A percentile compares a stretch with the other conserved stretches of the same genome.
phyloP scores from a whole-genome alignment of 1,284 basidiomycete genomes.

The Chiua sp. region DNA sequence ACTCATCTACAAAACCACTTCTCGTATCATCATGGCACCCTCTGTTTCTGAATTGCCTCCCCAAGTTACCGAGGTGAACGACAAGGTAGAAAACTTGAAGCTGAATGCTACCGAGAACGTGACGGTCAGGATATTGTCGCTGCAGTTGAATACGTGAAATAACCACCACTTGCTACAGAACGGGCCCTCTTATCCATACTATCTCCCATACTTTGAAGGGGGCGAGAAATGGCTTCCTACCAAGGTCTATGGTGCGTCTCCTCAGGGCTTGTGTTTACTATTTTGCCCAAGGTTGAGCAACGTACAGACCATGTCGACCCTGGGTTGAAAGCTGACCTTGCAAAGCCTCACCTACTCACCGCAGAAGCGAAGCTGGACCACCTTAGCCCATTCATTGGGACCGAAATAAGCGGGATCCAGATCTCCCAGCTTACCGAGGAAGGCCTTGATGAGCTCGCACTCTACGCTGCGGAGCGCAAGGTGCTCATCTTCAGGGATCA shows the following conservation, averaged over 20 bases:
- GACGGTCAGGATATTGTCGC: slow-evolving; percentile 1
- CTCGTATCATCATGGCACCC: slow-evolving; percentile 12
- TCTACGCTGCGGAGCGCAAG: slow-evolving; percentile 63
- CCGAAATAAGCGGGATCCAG: slow-evolving; percentile 63
- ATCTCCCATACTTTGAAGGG: slow-evolving; percentile 49
- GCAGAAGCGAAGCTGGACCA: slow-evolving; percentile 45
- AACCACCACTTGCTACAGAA: background rate
- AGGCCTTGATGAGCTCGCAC: slow-evolving; percentile 66
- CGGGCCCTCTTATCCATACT: slow-evolving; percentile 51
- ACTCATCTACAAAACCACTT: background rate
- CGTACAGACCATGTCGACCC: slow-evolving; percentile 45
- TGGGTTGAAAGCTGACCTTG: slow-evolving; percentile 47
- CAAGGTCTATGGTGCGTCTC: slow-evolving; percentile 43
- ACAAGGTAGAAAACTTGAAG: slow-evolving; percentile 13
- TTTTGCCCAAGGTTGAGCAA: background rate
- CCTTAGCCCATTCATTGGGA: slow-evolving; percentile 62
- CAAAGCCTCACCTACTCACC: slow-evolving; percentile 55
- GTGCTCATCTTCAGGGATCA: slow-evolving; percentile 62
- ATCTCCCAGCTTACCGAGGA: slow-evolving; percentile 57
- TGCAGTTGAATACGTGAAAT: background rate
- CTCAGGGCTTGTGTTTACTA: background rate
- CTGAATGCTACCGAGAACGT: background rate
- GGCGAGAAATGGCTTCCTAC: slow-evolving; percentile 50
- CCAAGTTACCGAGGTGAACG: slow-evolving; percentile 1
- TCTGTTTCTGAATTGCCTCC: slow-evolving; percentile 12